Evolutionary conservation across 2,329 filamentous ascomycete genomes (phyloP).

Genomic region (Fusarium fracticaudum): DNA sequence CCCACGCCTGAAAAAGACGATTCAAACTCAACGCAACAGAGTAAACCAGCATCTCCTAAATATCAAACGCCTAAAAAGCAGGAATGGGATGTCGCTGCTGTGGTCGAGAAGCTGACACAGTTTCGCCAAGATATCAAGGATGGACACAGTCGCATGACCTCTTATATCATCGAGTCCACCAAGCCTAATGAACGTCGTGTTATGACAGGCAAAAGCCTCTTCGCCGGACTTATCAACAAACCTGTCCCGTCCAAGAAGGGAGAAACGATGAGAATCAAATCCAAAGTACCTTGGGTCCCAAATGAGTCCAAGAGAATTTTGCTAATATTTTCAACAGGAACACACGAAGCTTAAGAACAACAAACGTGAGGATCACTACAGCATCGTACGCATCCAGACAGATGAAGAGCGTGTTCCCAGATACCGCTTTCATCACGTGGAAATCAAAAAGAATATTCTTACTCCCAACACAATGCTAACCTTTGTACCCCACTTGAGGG

Average conservation of each 20-base stretch:
- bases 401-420: conserved; percentile 63
- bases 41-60: conserved; percentile 27
- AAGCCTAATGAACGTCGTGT: conserved; percentile 53
- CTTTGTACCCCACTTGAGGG: conserved; percentile 68
- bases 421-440: conserved; percentile 68
- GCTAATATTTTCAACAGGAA: conserved; percentile 50
- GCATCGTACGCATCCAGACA: conserved; percentile 59
- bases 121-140: conserved; percentile 56
- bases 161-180: conserved; percentile 58
- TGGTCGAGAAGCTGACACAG: conserved; percentile 53
- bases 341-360: conserved; percentile 57
- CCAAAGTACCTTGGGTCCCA: conserved; percentile 55
- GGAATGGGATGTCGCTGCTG: conserved; percentile 56
- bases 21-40: conserved; percentile 12
- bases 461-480: conserved; percentile 69
- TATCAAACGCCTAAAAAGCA: conserved; percentile 35
- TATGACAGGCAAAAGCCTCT: conserved; percentile 57
- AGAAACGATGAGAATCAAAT: conserved; percentile 59
- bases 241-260: conserved; percentile 49
- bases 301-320: background rate
- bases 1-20: conserved; percentile 29
- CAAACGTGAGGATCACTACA: conserved; percentile 53
- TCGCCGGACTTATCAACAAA: conserved; percentile 54
- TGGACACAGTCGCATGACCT: conserved; percentile 56
- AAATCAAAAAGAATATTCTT: conserved; percentile 67